Base-by-base conservation (phyloP, 805 yeast genomes). In the Ogataea chonburiensis region DNA sequence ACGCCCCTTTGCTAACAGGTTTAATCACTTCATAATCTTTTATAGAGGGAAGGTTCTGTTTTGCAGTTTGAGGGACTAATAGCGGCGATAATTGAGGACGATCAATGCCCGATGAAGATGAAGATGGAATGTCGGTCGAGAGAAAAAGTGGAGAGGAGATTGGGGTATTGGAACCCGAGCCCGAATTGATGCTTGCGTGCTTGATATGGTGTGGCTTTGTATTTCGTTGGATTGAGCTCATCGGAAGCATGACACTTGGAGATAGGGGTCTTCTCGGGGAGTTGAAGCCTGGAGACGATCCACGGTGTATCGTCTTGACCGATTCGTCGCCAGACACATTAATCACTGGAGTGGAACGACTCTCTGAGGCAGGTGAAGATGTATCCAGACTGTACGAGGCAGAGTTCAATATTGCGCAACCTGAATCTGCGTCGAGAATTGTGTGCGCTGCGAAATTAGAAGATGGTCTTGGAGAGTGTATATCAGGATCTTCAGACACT, bases 1-100 rank as follows among this genome's bases (percentile, higher is more conserved):
- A 93, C 0, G 99, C 98, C 26, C 99, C 98, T 54, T 87, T 86
- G 53, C 96, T 86, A 34, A 93, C 87, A 0, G 98, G 96, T 56
- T 88, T 87, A 38, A 93, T 67, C 19, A 93, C 76, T 50, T 87
- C 96, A 60, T 88, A 93, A 58, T 94, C 98, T 41, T 73, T 75
- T 19, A 91, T 87, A 2, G 86, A 79, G 0, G 94, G 93, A 3
- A 70, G 63, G 0, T 66, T 50, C 0, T 84, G 71, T 42, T 77
- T 75, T 21, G 64, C 61, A 2, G 82, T 71, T 8, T 79, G 73
- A 1, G 91, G 81, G 1, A 86, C 75, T 28, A 88, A 60, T 14
- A 88, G 62, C 0, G 96, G 96, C 0, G 96, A 86, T 20, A 86
- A 56, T 5, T 94, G 95, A 3, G 83, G 79, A 39, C 77, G 79